Percentiles rank a stretch among this genome's conserved stretches.
phyloP scores from a whole-genome alignment of 257 asterid genomes.

The Lantana camara region DNA sequence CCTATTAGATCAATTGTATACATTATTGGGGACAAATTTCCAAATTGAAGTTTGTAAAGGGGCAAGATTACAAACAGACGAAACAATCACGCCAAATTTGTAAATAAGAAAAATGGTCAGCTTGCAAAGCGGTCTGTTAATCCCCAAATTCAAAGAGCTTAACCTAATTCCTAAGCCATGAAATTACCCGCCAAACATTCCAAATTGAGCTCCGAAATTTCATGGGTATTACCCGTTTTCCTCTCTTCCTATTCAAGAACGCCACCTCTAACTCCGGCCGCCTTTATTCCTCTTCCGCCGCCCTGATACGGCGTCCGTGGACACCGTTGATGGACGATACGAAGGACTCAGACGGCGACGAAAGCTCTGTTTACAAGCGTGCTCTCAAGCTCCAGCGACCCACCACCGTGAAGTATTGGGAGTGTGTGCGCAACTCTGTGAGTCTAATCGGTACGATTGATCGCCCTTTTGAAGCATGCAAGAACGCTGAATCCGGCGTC shows the following conservation, averaged over 20 bases:
- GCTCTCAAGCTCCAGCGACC: constrained; percentile 70
- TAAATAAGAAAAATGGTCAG: too few species aligned
- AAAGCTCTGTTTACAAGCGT: constrained; percentile 56
- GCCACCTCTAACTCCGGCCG: constrained; percentile 27
- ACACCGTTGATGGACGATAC: constrained; percentile 27
- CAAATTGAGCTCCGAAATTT: constrained; percentile 17
- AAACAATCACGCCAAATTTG: too few species aligned
- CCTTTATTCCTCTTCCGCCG: constrained; percentile 40
- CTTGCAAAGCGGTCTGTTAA: background rate
- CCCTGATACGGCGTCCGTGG: constrained; percentile 31
- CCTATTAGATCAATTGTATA: too few species aligned
- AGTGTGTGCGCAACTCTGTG: constrained; percentile 45
- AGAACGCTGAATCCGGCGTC: constrained; percentile 37
- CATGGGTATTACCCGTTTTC: constrained; percentile 33
- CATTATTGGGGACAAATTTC: too few species aligned
- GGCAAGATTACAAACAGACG: too few species aligned
- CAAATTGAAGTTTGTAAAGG: too few species aligned
- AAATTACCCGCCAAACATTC: constrained; percentile 23
- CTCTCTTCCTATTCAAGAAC: constrained; percentile 26
- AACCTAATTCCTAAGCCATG: constrained; percentile 35
- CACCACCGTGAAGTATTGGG: constrained; percentile 36
- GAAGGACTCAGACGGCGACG: constrained; percentile 34
- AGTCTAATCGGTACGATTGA: constrained; percentile 69
- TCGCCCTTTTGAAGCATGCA: constrained; percentile 26
- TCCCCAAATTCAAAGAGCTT: constrained; percentile 2